These are phyloP conservation scores for Teunomyces lycoperdinae DNA, from an alignment of 805 yeast genomes.

Conservation along the genomic window DNA sequence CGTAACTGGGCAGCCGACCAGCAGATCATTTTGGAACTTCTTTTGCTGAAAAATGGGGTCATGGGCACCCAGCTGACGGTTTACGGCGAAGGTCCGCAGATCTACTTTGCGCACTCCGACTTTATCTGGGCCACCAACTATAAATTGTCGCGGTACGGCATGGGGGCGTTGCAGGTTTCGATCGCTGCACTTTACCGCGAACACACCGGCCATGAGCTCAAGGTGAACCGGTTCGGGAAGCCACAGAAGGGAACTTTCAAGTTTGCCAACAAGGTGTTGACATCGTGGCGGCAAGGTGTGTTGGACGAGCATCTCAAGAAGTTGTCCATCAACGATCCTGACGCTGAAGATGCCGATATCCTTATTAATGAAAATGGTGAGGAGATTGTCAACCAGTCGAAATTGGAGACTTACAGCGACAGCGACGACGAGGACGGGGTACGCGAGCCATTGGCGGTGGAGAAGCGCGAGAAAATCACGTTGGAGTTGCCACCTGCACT, in stretches of 20 bases:
- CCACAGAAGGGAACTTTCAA: conserved; percentile 86
- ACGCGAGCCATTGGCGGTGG: conserved; percentile 16
- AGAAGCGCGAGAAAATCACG: conserved; percentile 36
- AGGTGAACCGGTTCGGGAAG: conserved; percentile 83
- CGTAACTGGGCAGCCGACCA: conserved; percentile 93
- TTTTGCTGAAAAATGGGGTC: conserved; percentile 71
- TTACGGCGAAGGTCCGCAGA: conserved; percentile 73
- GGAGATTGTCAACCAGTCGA: conserved; percentile 42
- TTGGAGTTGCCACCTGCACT: conserved; percentile 77
- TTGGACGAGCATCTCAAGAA: conserved; percentile 70
- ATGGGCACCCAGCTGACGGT: conserved; percentile 80
- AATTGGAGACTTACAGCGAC: conserved; percentile 35
- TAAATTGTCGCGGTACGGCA: conserved; percentile 78
- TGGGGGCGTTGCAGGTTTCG: conserved; percentile 91
- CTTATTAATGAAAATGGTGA: conserved; percentile 44
- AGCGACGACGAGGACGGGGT: conserved; percentile 25
- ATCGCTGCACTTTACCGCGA: conserved; percentile 82
- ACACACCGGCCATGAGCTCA: conserved; percentile 77
- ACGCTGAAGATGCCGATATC: conserved; percentile 41
- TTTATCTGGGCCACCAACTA: conserved; percentile 93
- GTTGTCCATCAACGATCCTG: conserved; percentile 40
- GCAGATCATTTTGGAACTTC: conserved; percentile 80
- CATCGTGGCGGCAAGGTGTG: conserved; percentile 75
- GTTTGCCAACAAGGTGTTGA: conserved; percentile 75
- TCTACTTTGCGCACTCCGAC: conserved; percentile 88